Percentiles rank a stretch among this genome's conserved stretches.
Evolutionary conservation across 768 basidiomycete species (phyloP).

Genomic region (Mycena kentingensis): DNA sequence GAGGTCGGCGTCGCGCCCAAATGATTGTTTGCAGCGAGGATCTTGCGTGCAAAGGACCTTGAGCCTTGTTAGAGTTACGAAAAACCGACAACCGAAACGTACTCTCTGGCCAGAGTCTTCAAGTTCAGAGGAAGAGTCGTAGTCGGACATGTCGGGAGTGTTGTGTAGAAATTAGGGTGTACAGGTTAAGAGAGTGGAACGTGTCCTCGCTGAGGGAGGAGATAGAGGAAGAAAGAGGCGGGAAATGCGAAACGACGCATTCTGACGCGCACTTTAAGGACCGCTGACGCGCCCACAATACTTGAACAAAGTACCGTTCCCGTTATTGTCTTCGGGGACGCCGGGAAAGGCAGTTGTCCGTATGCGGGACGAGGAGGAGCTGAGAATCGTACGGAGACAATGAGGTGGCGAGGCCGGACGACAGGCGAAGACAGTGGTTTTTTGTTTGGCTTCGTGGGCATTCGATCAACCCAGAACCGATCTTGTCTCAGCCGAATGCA

Average conservation of each 20-base stretch:
- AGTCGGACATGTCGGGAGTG: too few relatives aligned
- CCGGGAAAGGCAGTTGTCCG: slow-evolving; percentile 3
- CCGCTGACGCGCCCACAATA: not conserved
- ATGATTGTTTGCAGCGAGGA: slow-evolving; percentile 54
- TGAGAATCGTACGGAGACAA: not conserved
- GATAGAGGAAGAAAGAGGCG: slow-evolving; percentile 14
- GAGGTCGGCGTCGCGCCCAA: slow-evolving; percentile 61
- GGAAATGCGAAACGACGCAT: slow-evolving; percentile 19
- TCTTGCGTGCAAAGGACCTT: too few relatives aligned
- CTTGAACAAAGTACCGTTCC: slow-evolving; percentile 16
- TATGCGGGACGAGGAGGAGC: not conserved
- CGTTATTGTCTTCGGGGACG: slow-evolving; percentile 18
- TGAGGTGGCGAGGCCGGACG: slow-evolving; percentile 6
- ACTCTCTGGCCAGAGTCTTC: too few relatives aligned
- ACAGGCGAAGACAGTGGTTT: slow-evolving; percentile 5
- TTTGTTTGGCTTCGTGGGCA: slow-evolving; percentile 6
- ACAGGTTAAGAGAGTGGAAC: slow-evolving; percentile 2
- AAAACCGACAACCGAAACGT: too few relatives aligned
- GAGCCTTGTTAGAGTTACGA: too few relatives aligned
- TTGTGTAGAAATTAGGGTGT: not conserved
- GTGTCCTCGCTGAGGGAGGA: not conserved
- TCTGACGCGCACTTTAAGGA: slow-evolving; percentile 3
- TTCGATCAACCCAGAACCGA: slow-evolving; percentile 2
- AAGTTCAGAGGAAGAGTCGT: too few relatives aligned
- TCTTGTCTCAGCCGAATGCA: slow-evolving; percentile 12